Conservation (phyloP, 768 basidiomycete species). For the Polyporus arcularius region DNA sequence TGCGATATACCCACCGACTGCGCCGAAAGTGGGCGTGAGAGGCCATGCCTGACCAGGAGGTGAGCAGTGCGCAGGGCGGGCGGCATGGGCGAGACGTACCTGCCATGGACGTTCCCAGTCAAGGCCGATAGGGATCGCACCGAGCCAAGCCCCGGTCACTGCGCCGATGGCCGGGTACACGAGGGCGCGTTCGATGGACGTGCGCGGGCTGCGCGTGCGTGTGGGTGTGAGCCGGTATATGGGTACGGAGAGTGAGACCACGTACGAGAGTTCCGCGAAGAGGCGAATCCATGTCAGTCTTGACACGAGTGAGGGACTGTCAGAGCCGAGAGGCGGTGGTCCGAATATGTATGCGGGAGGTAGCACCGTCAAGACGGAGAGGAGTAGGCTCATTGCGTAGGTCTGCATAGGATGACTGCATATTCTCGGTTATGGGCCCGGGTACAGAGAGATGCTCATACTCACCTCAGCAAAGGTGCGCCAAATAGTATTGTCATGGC, state of each 20-base stretch:
- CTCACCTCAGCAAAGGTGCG: conserved; percentile 65
- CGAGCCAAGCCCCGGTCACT: conserved; percentile 76
- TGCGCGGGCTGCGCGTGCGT: conserved; percentile 44
- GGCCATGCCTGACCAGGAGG: conserved; percentile 70
- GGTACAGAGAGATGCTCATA: not conserved
- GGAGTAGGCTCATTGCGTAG: conserved; percentile 64
- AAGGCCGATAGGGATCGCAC: conserved; percentile 81
- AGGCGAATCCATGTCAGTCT: conserved; percentile 75
- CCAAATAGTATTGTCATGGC: conserved; percentile 66
- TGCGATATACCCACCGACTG: conserved; percentile 65
- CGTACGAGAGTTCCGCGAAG: conserved; percentile 82
- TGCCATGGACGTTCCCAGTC: conserved; percentile 99
- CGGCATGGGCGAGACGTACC: conserved; percentile 46
- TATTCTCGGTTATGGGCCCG: not conserved
- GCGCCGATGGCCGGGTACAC: conserved; percentile 80
- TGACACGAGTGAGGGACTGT: conserved; percentile 48
- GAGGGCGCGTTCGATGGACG: conserved; percentile 73
- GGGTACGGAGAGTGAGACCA: conserved; percentile 49
- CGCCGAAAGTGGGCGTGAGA: conserved; percentile 72
- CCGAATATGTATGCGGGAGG: conserved; percentile 74
- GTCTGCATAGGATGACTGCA: conserved; percentile 60
- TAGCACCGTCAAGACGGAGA: conserved; percentile 66
- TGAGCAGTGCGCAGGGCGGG: conserved; percentile 5
- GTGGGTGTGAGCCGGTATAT: conserved; percentile 3
- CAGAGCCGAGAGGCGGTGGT: conserved; percentile 43